Evolutionary conservation across 2,329 filamentous ascomycete genomes (phyloP).

Genomic region (Diaporthe australafricana): DNA sequence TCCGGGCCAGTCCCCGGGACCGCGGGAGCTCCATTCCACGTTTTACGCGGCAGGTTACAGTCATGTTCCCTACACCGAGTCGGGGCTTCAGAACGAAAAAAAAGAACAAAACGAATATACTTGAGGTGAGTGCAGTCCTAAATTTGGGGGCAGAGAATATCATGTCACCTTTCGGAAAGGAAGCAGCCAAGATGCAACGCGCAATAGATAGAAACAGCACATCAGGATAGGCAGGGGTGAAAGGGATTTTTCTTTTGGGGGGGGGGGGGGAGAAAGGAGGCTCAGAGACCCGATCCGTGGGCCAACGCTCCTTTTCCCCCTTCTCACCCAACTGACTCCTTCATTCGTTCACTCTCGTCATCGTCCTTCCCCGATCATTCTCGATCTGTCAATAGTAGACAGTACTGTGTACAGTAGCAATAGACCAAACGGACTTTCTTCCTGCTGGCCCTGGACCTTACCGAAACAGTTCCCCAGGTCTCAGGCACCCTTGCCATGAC

Average conservation of each 20-base stretch:
- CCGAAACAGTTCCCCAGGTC: constrained; percentile 28
- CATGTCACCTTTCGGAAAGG: background rate
- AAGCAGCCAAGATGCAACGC: constrained; percentile 7
- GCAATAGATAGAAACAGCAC: constrained; percentile 24
- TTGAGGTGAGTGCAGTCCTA: background rate
- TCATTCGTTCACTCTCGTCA: constrained; percentile 1
- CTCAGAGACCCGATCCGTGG: constrained; percentile 25
- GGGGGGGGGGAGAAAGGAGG: constrained; percentile 5
- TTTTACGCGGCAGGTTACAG: constrained; percentile 31
- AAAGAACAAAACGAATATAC: constrained; percentile 1
- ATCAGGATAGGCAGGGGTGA: constrained; percentile 25
- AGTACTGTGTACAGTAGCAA: constrained; percentile 8
- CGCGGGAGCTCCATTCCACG: background rate
- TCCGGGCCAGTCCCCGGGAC: constrained; percentile 23
- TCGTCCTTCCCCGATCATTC: background rate
- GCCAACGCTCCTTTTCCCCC: constrained; percentile 20
- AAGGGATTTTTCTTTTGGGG: too few relatives aligned
- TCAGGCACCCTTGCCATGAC: constrained; percentile 21
- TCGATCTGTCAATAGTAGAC: background rate
- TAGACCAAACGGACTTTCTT: constrained; percentile 1
- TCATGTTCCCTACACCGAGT: constrained; percentile 34
- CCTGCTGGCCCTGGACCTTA: background rate
- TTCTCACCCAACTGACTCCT: constrained; percentile 1
- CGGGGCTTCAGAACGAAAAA: constrained; percentile 3
- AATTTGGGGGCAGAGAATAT: background rate